Conservation (phyloP, 148 eudicot genomes). For the Chenopodium suecicum region DNA sequence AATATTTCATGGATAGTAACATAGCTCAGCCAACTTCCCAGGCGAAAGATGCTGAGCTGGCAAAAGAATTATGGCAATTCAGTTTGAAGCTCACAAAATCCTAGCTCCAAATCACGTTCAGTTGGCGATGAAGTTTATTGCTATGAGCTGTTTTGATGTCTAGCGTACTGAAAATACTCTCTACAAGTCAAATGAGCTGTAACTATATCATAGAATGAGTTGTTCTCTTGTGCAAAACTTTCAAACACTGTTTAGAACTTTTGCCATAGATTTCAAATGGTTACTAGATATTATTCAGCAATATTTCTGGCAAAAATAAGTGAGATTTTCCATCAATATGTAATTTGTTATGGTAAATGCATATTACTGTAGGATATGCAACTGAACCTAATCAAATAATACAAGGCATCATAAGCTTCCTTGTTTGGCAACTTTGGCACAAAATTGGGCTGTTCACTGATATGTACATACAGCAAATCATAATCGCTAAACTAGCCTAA, state of each 20-base stretch:
- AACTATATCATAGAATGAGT: neutral
- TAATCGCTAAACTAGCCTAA: neutral
- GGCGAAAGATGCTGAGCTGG: constrained; percentile 47
- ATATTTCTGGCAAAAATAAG: too few species aligned
- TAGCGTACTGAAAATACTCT: neutral
- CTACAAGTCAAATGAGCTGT: neutral
- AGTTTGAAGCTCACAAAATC: constrained; percentile 41
- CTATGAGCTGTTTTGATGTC: neutral
- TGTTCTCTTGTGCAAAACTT: too few species aligned
- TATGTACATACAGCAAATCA: constrained; percentile 7
- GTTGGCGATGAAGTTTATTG: neutral
- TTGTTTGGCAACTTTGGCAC: neutral
- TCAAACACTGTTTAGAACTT: neutral
- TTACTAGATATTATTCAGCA: neutral
- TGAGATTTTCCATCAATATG: too few species aligned
- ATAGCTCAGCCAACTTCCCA: constrained; percentile 38
- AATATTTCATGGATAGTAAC: constrained; percentile 69
- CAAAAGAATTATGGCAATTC: constrained; percentile 69
- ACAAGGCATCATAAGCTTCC: neutral
- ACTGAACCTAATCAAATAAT: neutral
- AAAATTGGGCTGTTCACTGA: neutral
- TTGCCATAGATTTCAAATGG: neutral
- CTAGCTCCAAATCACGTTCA: neutral
- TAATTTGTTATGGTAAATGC: neutral
- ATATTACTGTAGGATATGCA: neutral